Evolutionary conservation across 2,329 filamentous ascomycete genomes (phyloP), one percentile per base, ranked within the genome.

Genomic region (Cladobotryum protrusum): DNA sequence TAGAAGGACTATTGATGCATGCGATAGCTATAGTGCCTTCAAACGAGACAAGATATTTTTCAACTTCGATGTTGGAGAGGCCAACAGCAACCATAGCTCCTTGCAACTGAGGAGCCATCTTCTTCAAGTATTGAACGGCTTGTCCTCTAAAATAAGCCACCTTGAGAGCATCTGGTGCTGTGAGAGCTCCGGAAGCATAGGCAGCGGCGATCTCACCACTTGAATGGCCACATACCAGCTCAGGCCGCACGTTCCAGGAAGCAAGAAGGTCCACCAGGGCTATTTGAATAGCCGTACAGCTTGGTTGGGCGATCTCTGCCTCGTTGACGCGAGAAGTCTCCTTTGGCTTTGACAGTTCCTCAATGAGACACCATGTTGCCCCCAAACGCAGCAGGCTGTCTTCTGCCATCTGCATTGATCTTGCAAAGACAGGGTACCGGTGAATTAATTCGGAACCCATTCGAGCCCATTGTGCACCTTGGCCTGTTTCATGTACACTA

Each of bases 231-330:
- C 68, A 57, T 2, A 70, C 64, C 6, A 54, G 52, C 13, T 54
- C 35, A 0, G 67, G 65, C 1, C 41, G 47, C 3, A 72, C 52
- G 2, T 58, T 56, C 43, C 62, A 69, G 2, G 52, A 56, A 24
- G 56, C 50, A n/a, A 70, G 57, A 1, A 74, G 58, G 14, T 71
- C 63, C 0, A 73, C 61, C 1, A 76, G 52, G 1, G 59, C 69
- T 3, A 75, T 58, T 50, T 76, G 73, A 0, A 76, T 39, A 0
- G 70, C 69, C 0, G 72, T 74, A 47, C 66, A 73, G 20, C 33
- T 46, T 11, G 50, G 41, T 20, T 52, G 50, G 7, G 50, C 42
- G 17, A 52, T 36, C 20, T 50, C 47, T 14, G 47, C 50, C 15
- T 50, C 50, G 20, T 52, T 49, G 20, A 52, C 50, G n/a, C 50